Conservation (phyloP, 2,329 filamentous ascomycete genomes). For the Phaeosphaeria sp. region DNA sequence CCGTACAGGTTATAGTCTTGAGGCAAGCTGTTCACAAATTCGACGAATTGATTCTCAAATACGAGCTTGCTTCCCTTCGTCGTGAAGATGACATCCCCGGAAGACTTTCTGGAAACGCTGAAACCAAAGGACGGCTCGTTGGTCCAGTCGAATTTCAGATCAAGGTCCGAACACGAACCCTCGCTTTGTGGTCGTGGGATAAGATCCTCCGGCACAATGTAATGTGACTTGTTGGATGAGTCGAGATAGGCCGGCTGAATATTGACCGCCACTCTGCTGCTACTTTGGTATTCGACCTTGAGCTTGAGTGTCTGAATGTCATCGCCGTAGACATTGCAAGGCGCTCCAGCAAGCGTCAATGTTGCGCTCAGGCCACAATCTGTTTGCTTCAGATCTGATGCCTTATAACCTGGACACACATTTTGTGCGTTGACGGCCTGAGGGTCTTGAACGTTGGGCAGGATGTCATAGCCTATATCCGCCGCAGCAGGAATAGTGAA, state of each 20-base stretch:
- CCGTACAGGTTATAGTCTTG: slow-evolving; percentile 79
- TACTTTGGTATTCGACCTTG: slow-evolving; percentile 71
- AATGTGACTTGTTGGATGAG: slow-evolving; percentile 69
- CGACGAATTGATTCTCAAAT: slow-evolving; percentile 80
- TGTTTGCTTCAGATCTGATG: slow-evolving; percentile 56
- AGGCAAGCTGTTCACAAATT: slow-evolving; percentile 71
- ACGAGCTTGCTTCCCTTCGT: slow-evolving; percentile 70
- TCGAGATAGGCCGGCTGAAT: slow-evolving; percentile 72
- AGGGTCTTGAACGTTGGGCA: slow-evolving; percentile 71
- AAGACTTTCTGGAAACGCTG: slow-evolving; percentile 63
- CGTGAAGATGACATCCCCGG: slow-evolving; percentile 71
- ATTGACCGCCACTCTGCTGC: slow-evolving; percentile 71
- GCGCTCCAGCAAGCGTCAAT: slow-evolving; percentile 59
- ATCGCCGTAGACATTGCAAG: slow-evolving; percentile 78
- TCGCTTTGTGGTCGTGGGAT: slow-evolving; percentile 64
- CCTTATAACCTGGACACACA: slow-evolving; percentile 68
- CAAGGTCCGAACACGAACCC: slow-evolving; percentile 45
- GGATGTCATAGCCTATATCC: slow-evolving; percentile 38
- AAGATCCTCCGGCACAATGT: slow-evolving; percentile 68
- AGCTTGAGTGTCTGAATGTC: slow-evolving; percentile 73
- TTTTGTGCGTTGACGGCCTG: slow-evolving; percentile 68
- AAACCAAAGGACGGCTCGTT: slow-evolving; percentile 66
- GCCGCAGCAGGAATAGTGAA: slow-evolving; percentile 49
- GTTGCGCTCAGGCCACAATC: slow-evolving; percentile 59
- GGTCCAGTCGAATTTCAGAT: slow-evolving; percentile 59